phyloP scores from a whole-genome alignment of 257 asterid genomes.

The Capsicum chinense region DNA sequence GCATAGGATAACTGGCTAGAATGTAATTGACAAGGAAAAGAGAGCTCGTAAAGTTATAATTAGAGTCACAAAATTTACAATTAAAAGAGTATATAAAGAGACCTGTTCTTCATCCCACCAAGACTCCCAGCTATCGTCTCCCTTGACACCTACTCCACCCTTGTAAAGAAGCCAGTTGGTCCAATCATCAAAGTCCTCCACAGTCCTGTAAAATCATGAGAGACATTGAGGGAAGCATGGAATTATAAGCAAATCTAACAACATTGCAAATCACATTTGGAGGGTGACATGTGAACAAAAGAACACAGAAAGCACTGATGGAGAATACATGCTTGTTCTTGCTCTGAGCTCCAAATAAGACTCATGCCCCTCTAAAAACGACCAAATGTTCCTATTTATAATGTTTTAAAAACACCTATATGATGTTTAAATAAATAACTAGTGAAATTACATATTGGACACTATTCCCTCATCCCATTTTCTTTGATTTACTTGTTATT shows the following conservation, averaged over 20 bases:
- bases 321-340: too few species aligned
- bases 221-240: neutral
- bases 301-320: neutral
- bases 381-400: too few species aligned
- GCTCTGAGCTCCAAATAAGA: too few species aligned
- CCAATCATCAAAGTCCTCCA: slow-evolving; percentile 99
- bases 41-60: neutral
- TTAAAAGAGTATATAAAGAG: neutral
- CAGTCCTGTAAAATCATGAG: slow-evolving; percentile 64
- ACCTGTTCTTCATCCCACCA: slow-evolving; percentile 99
- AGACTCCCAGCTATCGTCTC: slow-evolving; percentile 97
- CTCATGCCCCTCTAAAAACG: too few species aligned
- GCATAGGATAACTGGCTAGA: neutral
- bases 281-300: slow-evolving; percentile 6
- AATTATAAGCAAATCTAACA: neutral
- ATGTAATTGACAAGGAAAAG: neutral
- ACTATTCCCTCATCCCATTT: slow-evolving; percentile 3
- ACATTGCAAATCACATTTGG: neutral
- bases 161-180: slow-evolving; percentile 94
- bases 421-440: neutral
- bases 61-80: neutral
- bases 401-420: too few species aligned
- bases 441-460: neutral
- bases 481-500: neutral
- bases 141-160: slow-evolving; percentile 98